Evolutionary conservation across 768 basidiomycete genomes (phyloP), one percentile per base, ranked within the genome.

Genomic region (Galerina sulciceps): DNA sequence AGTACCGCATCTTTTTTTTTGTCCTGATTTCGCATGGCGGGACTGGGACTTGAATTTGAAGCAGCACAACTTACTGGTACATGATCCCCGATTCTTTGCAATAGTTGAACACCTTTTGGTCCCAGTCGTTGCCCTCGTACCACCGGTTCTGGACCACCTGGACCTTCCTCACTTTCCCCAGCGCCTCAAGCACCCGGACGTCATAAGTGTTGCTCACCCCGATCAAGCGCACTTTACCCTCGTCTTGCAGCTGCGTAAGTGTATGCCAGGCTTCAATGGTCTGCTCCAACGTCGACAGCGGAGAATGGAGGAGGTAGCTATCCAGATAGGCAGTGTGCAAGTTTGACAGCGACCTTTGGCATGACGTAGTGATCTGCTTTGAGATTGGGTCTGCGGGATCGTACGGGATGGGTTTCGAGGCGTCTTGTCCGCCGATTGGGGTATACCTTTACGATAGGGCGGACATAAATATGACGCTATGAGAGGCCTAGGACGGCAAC

Each of bases 91-190:
- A 76, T 53, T 80, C 73, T 63, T 74, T 79, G 69, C 93, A 94
- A 62, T 88, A 89, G 37, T 74, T 73, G 61, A 85, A 79, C 4
- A 93, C 86, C 1, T 79, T 78, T 52, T 74, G 75, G 67, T 93
- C 91, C 89, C 90, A 94, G 4, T 73, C 77, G 58, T 93, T 94
- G 5, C 85, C 87, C 69, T 92, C 86, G 65, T 87, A 89, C 92
- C 93, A 96, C 48, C 93, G 76, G 70, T 93, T 91, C 70, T 93
- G 93, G 14, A 94, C 90, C 31, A 93, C 83, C 56, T 90, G 82
- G 4, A 90, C 83, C 58, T 83, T 80, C 53, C 85, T 76, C 63
- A 81, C 75, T 15, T 79, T 74, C 37, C 78, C 79, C 43, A 93
- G 71, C 14, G 80, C 79, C 26, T 76, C 71, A 13, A 95, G 80